Base-by-base conservation (phyloP, 148 eudicot species). In the Mesembryanthemum crystallinum region DNA sequence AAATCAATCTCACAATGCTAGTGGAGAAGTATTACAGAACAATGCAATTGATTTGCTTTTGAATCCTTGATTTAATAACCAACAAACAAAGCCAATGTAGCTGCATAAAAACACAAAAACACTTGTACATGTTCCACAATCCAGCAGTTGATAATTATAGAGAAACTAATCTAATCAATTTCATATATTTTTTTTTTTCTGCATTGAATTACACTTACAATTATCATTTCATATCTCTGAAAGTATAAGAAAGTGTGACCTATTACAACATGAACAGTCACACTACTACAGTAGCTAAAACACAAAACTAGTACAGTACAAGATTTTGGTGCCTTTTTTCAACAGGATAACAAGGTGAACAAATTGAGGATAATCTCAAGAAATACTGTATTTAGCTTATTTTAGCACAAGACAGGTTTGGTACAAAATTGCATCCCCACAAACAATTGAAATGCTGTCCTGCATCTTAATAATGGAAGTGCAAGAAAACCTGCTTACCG, bases 381-480 rank as follows among this genome's bases (percentile, higher is more conserved):
- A 35, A 23, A 67, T n/a, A 11, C 0, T 24, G 54, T n/a, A n/a
- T 20, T 39, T 0, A 43, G 13, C 32, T 67, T 67, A 67, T n/a
- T 28, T 70, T 17, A 30, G 35, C 24, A 70, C 23, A 49, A 23
- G 29, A 7, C 23, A 27, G 42, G n/a, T 52, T 49, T 51, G 51
- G 42, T 45, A 52, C 73, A 70, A 70, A 49, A 49, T 70, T 70
- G 60, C 73, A 51, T 69, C 37, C 37, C 32, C 43, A 58, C 62
- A 30, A 73, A 73, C 58, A 63, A 45, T 28, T 57, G 59, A 67
- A 76, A 69, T 32, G 67, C 27, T 54, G 24, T 58, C 20, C 47
- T 45, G 79, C 60, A 69, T 43, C 51, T n/a, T n/a, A n/a, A 24
- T 13, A 60, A 25, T 25, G 5, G 43, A 23, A 69, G 29, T 59